Base-by-base conservation (phyloP, 2,329 filamentous ascomycete species). In the Sclerotinia sclerotiorum region DNA sequence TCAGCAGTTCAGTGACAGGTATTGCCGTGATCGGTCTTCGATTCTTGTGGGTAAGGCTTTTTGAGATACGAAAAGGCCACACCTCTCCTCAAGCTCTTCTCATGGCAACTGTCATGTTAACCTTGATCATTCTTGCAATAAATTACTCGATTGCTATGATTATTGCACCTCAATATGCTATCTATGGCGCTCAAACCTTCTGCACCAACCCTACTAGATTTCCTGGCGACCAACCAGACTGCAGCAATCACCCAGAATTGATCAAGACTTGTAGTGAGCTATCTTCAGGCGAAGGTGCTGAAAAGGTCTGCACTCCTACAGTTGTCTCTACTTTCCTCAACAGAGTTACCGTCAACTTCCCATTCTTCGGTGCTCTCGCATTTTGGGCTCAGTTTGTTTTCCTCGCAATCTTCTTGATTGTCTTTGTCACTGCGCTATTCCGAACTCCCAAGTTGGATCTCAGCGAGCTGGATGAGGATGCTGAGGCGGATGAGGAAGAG, bases 361-460 rank as follows among this genome's bases (percentile, higher is more conserved):
- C 95, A 7, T 93, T 97, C 77, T 97, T 99, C 76, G 95, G 95
- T 15, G 88, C 90, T 15, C 82, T 98, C n/a, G 87, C 92, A 73
- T 99, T 98, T 79, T 99, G 94, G 93, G 92, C 93, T 0, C 95
- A 99, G 76, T 98, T 97, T 77, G 91, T 86, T 17, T 98, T 99
- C 81, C 80, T 99, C 55, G 90, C 80, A 46, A 84, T 97, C 27
- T 97, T 97, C 79, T 79, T 97, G 13, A 80, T 97, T 67, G 89
- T 97, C 17, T 91, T 97, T 74, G 69, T 93, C 29, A 90, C 91
- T 0, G 88, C 91, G 3, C 81, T 97, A 0, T 90, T 98, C 84
- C 88, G 90, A 54, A 88, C 93, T 1, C 94, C 94, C 0, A 89
- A 85, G 76, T 79, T 97, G 48, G 88, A 94, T 74, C 83, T 94